Percentiles rank a stretch among this genome's conserved stretches.
phyloP scores from a whole-genome alignment of 2,329 filamentous ascomycete genomes.

The Geosmithia putterillii region DNA sequence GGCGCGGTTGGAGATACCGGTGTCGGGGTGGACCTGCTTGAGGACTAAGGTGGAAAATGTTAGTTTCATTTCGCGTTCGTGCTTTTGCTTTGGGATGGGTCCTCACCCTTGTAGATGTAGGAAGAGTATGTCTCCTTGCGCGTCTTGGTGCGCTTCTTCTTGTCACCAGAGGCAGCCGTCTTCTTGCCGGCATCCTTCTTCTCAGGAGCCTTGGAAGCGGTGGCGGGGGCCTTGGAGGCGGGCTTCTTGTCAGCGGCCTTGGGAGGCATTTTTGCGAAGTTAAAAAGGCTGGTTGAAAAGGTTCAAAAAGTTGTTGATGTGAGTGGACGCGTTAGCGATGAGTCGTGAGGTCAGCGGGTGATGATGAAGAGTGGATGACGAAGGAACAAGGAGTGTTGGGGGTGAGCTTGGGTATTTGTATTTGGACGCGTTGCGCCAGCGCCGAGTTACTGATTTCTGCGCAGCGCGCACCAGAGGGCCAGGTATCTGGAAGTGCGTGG shows the following conservation, averaged over 20 bases:
- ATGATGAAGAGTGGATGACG: slow-evolving; percentile 31
- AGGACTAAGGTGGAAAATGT: slow-evolving; percentile 50
- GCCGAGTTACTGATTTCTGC: slow-evolving; percentile 45
- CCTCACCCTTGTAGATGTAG: slow-evolving; percentile 98
- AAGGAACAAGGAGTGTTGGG: slow-evolving; percentile 32
- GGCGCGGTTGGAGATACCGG: slow-evolving; percentile 98
- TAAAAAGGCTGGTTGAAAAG: slow-evolving; percentile 6
- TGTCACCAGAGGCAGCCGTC: slow-evolving; percentile 89
- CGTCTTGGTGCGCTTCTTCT: slow-evolving; percentile 99
- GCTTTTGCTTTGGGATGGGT: not conserved
- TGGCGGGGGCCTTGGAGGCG: slow-evolving; percentile 85
- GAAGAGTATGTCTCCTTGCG: slow-evolving; percentile 99
- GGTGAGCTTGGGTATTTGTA: slow-evolving; percentile 47
- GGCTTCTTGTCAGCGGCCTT: slow-evolving; percentile 99
- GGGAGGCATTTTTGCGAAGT: slow-evolving; percentile 65
- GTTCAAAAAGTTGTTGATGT: slow-evolving; percentile 6
- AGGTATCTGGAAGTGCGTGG: not conserved
- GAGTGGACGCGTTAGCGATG: slow-evolving; percentile 4
- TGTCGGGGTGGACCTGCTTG: slow-evolving; percentile 99
- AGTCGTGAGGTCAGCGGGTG: slow-evolving; percentile 13
- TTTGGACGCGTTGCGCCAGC: slow-evolving; percentile 37
- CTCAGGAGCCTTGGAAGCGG: slow-evolving; percentile 61
- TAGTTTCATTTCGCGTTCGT: not conserved
- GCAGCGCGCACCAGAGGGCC: not conserved
- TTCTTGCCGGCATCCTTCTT: slow-evolving; percentile 99